Base-by-base conservation (phyloP, 169 alveolate species). In the Perkinsus olseni region DNA sequence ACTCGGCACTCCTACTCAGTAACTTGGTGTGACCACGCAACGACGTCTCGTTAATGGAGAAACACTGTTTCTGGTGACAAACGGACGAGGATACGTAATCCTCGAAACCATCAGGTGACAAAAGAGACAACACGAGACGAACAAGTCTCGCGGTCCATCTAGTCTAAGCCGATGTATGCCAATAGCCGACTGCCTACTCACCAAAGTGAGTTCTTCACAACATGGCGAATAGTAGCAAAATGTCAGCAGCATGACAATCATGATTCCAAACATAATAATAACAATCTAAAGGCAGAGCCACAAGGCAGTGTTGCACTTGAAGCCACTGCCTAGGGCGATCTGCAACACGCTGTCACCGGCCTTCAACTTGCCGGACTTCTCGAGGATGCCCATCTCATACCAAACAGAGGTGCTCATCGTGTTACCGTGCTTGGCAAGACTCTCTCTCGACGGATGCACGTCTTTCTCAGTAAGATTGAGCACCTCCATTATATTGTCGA, bases 231-330 rank as follows among this genome's bases (percentile, higher is more conserved):
- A 21, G 34, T 21, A 8, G 82, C 31, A 62, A 62, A 62, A 62
- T 62, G 82, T 62, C 82, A 24, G 34, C 34, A 28, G 17, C 34
- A 6, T 10, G 82, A 62, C 13, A 13, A 62, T 13, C 1, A 62
- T 21, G 34, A 28, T 11, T 40, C 34, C 13, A 13, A 62, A 62
- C 82, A 45, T 45, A 62, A 62, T 62, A 62, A 62, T 62, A 62
- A 11, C 11, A 11, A 8, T 62, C 82, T 62, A 62, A 13, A 62
- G 34, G 82, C 82, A 62, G 31, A 91, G 93, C 93, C 93, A 91
- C 48, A 91, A 36, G 1, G 93, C 93, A 0, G 93, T 39, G 93
- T 91, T 91, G 74, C 93, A 91, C 38, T 91, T 91, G 93, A 91
- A 91, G 74, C 93, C 93, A 74, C 74, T 37, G 0, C 93, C 93